phyloP scores from a whole-genome alignment of 768 basidiomycete species.

The Hygrocybe punicea region DNA sequence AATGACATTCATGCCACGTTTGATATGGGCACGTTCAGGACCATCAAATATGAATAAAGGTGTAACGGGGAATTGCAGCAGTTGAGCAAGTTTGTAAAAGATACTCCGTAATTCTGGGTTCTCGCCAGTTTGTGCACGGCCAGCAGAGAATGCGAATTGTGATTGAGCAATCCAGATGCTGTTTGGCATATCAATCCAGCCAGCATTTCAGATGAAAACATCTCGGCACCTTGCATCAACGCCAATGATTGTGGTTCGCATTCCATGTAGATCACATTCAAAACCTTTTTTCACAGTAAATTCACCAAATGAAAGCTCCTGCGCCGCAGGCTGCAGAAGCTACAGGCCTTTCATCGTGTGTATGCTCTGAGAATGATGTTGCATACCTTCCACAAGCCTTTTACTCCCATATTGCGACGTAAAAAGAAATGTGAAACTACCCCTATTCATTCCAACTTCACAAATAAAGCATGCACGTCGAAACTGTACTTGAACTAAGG shows the following conservation, averaged over 20 bases:
- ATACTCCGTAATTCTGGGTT: slow-evolving; percentile 9
- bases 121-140: slow-evolving; percentile 7
- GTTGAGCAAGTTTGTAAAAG: slow-evolving; percentile 23
- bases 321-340: neutral
- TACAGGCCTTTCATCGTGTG: neutral
- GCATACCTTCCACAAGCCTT: neutral
- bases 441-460: too few relatives aligned
- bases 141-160: neutral
- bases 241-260: neutral
- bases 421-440: neutral
- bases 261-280: neutral
- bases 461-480: too few relatives aligned
- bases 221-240: slow-evolving; percentile 1
- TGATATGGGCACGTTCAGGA: too few relatives aligned
- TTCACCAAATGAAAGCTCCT: neutral
- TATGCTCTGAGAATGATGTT: too few relatives aligned
- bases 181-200: neutral
- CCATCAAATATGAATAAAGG: too few relatives aligned
- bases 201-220: neutral
- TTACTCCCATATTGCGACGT: neutral
- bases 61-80: slow-evolving; percentile 22
- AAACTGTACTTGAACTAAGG: too few relatives aligned
- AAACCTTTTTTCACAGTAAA: neutral
- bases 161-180: neutral
- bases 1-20: too few relatives aligned